Evolutionary conservation across 2,329 filamentous ascomycete genomes (phyloP), one percentile per base, ranked within the genome.

Genomic region (Huntiella abstrusa): DNA sequence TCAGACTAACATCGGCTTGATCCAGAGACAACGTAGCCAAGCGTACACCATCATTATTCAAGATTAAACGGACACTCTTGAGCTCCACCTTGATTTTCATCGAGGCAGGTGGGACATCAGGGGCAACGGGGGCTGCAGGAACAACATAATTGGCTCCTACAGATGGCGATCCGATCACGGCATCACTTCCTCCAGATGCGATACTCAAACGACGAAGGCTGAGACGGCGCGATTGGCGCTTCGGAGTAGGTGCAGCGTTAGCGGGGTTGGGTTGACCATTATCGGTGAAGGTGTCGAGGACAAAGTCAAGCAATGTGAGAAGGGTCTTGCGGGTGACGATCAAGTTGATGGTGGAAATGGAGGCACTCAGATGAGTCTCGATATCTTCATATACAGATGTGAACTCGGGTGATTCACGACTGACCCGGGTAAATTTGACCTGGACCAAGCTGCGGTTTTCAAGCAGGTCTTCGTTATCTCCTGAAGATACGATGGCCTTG

Each of bases 41-140:
- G 19, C 91, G 77, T 49, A 96, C 92, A 0, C 91, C 91, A 59
- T 99, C 92, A 53, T 98, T 96, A 59, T 99, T 99, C 47, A 99
- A 68, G 52, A 98, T 88, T 22, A 98, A 70, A 2, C 85, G 77
- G 52, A 99, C 94, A 64, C 83, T 87, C 64, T 93, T 92, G 51
- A 99, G 65, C 51, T 95, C 81, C 37, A 92, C 80, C 61, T 93
- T 93, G 60, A 99, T 88, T 17, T 86, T 77, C 53, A 98, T 91
- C 52, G 91, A 92, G 47, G 83, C 82, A 7, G 38, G 40, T 5
- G 22, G 47, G 1, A 22, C 10, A 11, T 13, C 11, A 2, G 36
- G n/a, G 7, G 13, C 17, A 10, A 33, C 10, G 17, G 43, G 45
- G 13, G 19, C 28, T 11, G 48, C 28, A 6, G 49, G 47, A n/a